Conservation (phyloP, 2,329 filamentous ascomycete genomes). For the Lachnellula occidentalis region DNA sequence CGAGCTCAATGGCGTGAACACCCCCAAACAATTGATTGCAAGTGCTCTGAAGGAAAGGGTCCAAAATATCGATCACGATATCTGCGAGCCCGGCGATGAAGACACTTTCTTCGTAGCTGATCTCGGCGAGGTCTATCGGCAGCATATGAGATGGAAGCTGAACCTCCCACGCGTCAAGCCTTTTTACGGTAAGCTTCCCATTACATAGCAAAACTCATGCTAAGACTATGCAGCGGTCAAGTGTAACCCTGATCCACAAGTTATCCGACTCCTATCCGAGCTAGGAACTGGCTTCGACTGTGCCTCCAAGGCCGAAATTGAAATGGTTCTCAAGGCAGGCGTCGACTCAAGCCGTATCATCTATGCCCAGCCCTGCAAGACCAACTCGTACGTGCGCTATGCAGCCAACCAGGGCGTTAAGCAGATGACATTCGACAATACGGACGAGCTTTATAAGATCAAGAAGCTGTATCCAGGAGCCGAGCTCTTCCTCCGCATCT, state of each 20-base stretch:
- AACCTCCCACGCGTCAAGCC: slow-evolving; percentile 89
- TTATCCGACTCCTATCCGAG: slow-evolving; percentile 79
- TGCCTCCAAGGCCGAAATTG: slow-evolving; percentile 95
- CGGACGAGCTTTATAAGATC: slow-evolving; percentile 96
- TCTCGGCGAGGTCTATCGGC: slow-evolving; percentile 96
- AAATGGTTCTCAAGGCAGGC: slow-evolving; percentile 78
- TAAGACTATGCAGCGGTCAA: slow-evolving; percentile 68
- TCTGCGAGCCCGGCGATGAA: slow-evolving; percentile 87
- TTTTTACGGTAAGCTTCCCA: slow-evolving; percentile 70
- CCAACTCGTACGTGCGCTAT: slow-evolving; percentile 92
- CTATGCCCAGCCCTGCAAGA: slow-evolving; percentile 99
- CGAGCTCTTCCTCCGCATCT: slow-evolving; percentile 88
- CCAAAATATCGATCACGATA: slow-evolving; percentile 76
- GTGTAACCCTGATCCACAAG: slow-evolving; percentile 91
- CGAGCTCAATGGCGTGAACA: slow-evolving; percentile 27
- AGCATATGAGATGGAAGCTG: slow-evolving; percentile 97
- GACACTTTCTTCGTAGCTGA: slow-evolving; percentile 98
- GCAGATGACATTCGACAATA: slow-evolving; percentile 99
- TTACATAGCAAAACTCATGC: slow-evolving; percentile 1
- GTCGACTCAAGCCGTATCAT: slow-evolving; percentile 89
- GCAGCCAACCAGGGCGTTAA: slow-evolving; percentile 79
- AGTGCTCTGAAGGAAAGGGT: slow-evolving; percentile 82
- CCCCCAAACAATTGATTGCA: slow-evolving; percentile 76
- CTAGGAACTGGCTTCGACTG: slow-evolving; percentile 97
- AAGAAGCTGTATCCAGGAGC: slow-evolving; percentile 85